Evolutionary conservation across 345 rosid genomes (phyloP).

Genomic region (Eucalyptus polybractea): DNA sequence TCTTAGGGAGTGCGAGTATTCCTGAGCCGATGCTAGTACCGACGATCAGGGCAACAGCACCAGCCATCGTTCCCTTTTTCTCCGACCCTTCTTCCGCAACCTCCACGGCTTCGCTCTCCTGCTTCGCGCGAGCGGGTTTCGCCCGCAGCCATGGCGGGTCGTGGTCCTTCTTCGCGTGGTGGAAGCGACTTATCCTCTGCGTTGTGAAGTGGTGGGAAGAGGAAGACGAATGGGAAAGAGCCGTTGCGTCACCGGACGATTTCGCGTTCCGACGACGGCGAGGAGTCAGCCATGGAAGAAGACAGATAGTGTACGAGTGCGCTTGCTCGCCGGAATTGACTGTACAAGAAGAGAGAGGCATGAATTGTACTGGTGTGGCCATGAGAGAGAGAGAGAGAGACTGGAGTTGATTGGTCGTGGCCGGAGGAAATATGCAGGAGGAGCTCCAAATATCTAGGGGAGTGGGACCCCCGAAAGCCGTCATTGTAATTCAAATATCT

Average conservation of each 20-base stretch:
- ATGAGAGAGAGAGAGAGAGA: background rate
- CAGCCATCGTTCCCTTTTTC: conserved; percentile 37
- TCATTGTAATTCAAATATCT: background rate
- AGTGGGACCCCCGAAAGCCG: background rate
- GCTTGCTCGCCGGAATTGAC: background rate
- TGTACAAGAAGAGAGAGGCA: background rate
- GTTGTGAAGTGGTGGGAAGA: background rate
- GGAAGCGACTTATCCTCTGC: background rate
- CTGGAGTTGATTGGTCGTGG: background rate
- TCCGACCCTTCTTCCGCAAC: background rate
- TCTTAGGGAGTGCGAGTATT: conserved; percentile 45
- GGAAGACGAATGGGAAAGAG: background rate
- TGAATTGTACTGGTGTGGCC: background rate
- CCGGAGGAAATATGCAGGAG: background rate
- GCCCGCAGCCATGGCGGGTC: background rate
- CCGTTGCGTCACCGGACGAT: background rate
- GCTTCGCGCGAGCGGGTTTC: background rate
- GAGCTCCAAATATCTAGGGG: background rate
- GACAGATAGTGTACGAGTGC: background rate
- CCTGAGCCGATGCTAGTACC: conserved; percentile 62
- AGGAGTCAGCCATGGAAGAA: background rate
- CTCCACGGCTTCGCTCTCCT: background rate
- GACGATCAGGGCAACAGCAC: conserved; percentile 48
- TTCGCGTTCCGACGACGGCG: background rate
- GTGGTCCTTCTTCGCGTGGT: background rate